Evolutionary conservation across 306 rosid species (phyloP), one percentile per base, ranked within the genome.

Genomic region (Rosa lucieae): DNA sequence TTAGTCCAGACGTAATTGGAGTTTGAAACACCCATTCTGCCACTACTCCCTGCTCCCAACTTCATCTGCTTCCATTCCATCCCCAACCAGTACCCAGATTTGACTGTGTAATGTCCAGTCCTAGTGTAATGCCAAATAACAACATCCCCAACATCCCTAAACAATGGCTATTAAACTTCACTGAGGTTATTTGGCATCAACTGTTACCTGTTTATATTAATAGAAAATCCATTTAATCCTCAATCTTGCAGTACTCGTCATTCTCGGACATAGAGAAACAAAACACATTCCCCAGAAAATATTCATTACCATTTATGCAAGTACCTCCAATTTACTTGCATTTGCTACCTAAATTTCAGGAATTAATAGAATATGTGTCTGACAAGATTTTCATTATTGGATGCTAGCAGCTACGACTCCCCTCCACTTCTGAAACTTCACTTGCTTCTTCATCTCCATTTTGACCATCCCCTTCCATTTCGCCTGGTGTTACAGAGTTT

Each of bases 361-460:
- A 55, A 7, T 51, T 12, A 4, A 10, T 20, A 55, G 3, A 55
- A 55, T 6, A 6, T 55, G 61, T 21, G 5, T 3, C 63, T 17
- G 5, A 58, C 62, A 56, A 6, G 11, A 26, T 23, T 61, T 26
- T 63, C 14, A 21, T 63, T 12, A 0, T 62, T 62, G 42, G 42
- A 62, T 63, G 43, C 43, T 23, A 21, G 26, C 32, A 59, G 37
- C 66, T 59, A 59, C 66, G 3, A 23, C 66, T 59, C 66, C 66
- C 6, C 37, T 59, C 37, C 37, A 21, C 35, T 59, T 59, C 76
- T 1, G 42, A 12, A 77, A 73, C 47, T 42, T n/a, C 66, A 66
- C 21, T 35, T 62, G 74, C 51, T 74, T 76, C 82, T 70, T 23
- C 46, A 51, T 70, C 69, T 65, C 32, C 76, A 26, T 8, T 72